Conservation (phyloP, 192 early-diverging fungal species). For the Rhizoclosmatium globosum region DNA sequence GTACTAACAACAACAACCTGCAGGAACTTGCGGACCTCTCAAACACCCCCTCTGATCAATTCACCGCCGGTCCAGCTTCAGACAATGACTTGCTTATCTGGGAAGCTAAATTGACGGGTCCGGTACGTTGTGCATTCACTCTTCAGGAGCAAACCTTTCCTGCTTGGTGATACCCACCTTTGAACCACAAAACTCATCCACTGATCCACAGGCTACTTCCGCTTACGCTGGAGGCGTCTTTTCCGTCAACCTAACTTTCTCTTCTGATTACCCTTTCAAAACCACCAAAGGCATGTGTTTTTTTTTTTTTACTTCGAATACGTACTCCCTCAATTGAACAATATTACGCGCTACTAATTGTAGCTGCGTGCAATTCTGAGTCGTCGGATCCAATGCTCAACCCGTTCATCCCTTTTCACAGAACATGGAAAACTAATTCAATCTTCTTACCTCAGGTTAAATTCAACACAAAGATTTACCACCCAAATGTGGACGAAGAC, state of each 20-base stretch:
- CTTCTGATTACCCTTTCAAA: conserved; percentile 83
- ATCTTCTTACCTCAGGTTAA: conserved; percentile 59
- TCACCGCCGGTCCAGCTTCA: conserved; percentile 59
- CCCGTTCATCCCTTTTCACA: no score
- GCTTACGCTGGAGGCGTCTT: conserved; percentile 79
- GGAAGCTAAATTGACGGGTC: conserved; percentile 66
- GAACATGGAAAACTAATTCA: no score
- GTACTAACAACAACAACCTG: background rate
- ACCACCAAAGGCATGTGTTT: conserved; percentile 68
- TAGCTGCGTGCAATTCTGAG: background rate
- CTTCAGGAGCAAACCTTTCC: background rate
- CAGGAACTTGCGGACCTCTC: conserved; percentile 68
- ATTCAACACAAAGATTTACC: conserved; percentile 82
- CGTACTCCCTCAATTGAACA: background rate
- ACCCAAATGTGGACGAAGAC: conserved; percentile 84
- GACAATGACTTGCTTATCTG: conserved; percentile 77
- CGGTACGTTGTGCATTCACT: conserved; percentile 52
- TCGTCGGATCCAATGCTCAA: background rate
- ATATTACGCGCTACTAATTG: background rate
- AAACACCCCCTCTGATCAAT: conserved; percentile 66
- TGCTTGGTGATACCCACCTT: no score
- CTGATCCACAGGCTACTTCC: conserved; percentile 52
- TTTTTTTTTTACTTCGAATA: background rate
- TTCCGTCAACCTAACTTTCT: conserved; percentile 73
- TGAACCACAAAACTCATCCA: background rate